Evolutionary conservation across 2,329 filamentous ascomycete species (phyloP).

Genomic region (Aspergillus sp.): DNA sequence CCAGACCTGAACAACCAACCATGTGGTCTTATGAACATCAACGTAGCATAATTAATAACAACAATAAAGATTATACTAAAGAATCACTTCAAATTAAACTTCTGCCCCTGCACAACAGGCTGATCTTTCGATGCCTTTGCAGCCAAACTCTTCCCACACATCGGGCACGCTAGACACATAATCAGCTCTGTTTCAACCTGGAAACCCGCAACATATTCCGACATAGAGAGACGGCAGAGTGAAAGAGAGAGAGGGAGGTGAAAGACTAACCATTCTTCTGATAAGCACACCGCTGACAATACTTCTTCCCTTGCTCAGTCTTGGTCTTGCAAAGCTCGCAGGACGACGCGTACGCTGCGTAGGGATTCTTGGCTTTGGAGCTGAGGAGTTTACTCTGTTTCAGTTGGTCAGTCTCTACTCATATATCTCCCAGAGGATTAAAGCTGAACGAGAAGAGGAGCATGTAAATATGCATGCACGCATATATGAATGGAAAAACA

Average conservation of each 20-base stretch:
- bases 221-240: neutral
- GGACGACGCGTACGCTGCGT: constrained; percentile 62
- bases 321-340: constrained; percentile 64
- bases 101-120: constrained; percentile 59
- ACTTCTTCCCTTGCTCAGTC: constrained; percentile 60
- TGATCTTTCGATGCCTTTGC: constrained; percentile 49
- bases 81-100: constrained; percentile 60
- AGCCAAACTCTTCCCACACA: constrained; percentile 59
- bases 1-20: no score
- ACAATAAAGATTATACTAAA: neutral
- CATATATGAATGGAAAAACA: no score
- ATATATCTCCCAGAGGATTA: neutral
- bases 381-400: constrained; percentile 64
- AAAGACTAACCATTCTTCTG: constrained; percentile 55
- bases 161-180: constrained; percentile 54
- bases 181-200: neutral
- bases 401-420: neutral
- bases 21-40: neutral
- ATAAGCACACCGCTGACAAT: constrained; percentile 64
- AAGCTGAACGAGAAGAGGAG: neutral
- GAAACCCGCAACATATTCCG: neutral
- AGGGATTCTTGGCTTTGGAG: constrained; percentile 65
- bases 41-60: neutral
- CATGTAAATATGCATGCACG: no score
- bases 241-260: neutral